Evolutionary conservation across 2,329 filamentous ascomycete genomes (phyloP).

Genomic region (Ceratocystis ficicola): DNA sequence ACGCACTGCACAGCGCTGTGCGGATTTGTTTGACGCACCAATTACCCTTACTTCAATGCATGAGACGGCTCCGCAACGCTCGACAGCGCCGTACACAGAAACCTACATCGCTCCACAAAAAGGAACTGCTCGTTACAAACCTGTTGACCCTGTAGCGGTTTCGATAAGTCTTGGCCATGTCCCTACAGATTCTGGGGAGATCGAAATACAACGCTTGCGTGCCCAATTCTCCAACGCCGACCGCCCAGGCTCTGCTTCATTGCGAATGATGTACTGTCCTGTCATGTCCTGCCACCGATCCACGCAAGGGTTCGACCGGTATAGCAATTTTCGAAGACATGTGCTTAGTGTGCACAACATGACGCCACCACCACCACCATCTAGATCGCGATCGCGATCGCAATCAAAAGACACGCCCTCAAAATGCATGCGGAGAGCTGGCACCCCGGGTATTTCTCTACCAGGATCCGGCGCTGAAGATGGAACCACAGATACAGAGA

Average conservation of each 20-base stretch:
- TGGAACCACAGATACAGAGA: slow-evolving; percentile 16
- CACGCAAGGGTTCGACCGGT: slow-evolving; percentile 30
- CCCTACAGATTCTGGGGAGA: slow-evolving; percentile 18
- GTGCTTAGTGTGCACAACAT: slow-evolving; percentile 32
- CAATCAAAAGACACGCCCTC: slow-evolving; percentile 32
- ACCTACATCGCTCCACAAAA: slow-evolving; percentile 8
- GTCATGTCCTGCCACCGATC: slow-evolving; percentile 31
- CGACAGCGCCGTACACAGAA: not conserved
- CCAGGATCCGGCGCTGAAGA: slow-evolving; percentile 6
- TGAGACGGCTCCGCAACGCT: slow-evolving; percentile 24
- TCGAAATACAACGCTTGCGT: slow-evolving; percentile 2
- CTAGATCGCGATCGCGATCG: slow-evolving; percentile 20
- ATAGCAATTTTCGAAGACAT: slow-evolving; percentile 32
- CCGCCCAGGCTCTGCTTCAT: slow-evolving; percentile 19
- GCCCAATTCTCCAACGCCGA: not conserved
- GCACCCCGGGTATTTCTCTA: slow-evolving; percentile 7
- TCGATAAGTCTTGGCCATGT: slow-evolving; percentile 25
- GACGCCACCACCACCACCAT: slow-evolving; percentile 13
- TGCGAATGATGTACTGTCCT: slow-evolving; percentile 30
- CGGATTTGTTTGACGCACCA: slow-evolving; percentile 58
- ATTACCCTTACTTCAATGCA: slow-evolving; percentile 53
- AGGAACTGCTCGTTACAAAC: not conserved
- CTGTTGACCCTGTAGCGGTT: slow-evolving; percentile 25
- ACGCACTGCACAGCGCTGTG: slow-evolving; percentile 61
- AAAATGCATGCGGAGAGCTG: slow-evolving; percentile 24